phyloP scores from a whole-genome alignment of 129 eudicot genomes.

The Flaveria ramosissima region DNA sequence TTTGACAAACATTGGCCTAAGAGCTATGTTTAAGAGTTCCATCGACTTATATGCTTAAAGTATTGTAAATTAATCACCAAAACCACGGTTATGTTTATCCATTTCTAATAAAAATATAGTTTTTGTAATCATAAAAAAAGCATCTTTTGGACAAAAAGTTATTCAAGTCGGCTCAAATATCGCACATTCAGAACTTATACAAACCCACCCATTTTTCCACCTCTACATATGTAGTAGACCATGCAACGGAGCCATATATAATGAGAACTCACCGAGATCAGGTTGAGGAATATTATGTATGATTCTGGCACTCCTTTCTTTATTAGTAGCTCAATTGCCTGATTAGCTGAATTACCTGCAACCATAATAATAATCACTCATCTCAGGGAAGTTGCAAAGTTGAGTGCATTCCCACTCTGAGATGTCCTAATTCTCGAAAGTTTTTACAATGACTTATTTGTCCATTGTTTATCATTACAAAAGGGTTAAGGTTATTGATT shows the following conservation, averaged over 20 bases:
- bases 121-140: neutral
- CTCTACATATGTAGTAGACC: neutral
- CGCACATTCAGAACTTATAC: neutral
- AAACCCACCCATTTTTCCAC: neutral
- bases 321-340: constrained; percentile 89
- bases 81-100: neutral
- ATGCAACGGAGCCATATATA: neutral
- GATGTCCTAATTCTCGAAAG: neutral
- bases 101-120: neutral
- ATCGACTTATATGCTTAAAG: neutral
- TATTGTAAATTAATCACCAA: neutral
- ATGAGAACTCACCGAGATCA: constrained; percentile 69
- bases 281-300: constrained; percentile 85
- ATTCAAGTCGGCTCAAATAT: neutral
- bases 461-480: constrained; percentile 2
- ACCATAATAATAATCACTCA: constrained; percentile 2
- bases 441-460: neutral
- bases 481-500: neutral
- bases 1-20: too few species aligned
- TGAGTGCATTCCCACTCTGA: neutral
- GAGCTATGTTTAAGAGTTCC: too few species aligned
- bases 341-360: constrained; percentile 92
- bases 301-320: constrained; percentile 97
- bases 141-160: neutral
- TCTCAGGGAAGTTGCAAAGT: neutral